phyloP scores from a whole-genome alignment of 257 asterid genomes.

The Fraxinus americana region DNA sequence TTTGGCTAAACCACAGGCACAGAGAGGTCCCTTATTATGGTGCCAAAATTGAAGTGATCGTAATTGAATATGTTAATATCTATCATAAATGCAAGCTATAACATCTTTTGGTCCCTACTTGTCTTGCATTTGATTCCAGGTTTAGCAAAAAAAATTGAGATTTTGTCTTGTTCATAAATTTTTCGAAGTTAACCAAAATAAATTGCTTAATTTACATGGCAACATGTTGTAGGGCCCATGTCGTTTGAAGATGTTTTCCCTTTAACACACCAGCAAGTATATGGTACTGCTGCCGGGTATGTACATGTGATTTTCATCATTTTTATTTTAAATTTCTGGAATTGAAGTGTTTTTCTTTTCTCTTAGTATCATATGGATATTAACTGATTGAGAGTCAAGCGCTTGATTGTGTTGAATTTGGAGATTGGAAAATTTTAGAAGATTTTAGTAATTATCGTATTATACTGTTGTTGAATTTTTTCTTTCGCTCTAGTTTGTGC shows the following conservation, averaged over 20 bases:
- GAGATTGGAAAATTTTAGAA: no score
- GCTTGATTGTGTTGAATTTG: constrained; percentile 5
- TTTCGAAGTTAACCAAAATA: constrained; percentile 3
- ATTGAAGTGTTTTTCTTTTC: constrained; percentile 1
- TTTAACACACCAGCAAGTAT: constrained; percentile 18
- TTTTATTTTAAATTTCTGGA: neutral
- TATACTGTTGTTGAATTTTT: neutral
- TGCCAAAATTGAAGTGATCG: constrained; percentile 16
- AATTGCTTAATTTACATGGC: constrained; percentile 24
- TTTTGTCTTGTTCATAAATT: neutral
- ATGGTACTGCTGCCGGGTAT: constrained; percentile 13
- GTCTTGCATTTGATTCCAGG: constrained; percentile 33
- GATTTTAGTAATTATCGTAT: no score
- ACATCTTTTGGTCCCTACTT: constrained; percentile 24
- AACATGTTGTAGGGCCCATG: constrained; percentile 19
- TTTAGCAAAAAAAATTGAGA: neutral
- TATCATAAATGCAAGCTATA: constrained; percentile 8
- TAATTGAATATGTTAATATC: constrained; percentile 8
- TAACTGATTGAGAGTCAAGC: neutral
- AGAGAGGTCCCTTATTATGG: neutral
- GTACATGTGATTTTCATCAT: constrained; percentile 15
- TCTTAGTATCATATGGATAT: neutral
- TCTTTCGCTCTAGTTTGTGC: neutral
- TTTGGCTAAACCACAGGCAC: constrained; percentile 9
- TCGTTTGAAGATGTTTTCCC: constrained; percentile 10